These are phyloP conservation scores for Xerocomellus dryophilus DNA, from an alignment of 768 basidiomycete species.

Conservation along the genomic window DNA sequence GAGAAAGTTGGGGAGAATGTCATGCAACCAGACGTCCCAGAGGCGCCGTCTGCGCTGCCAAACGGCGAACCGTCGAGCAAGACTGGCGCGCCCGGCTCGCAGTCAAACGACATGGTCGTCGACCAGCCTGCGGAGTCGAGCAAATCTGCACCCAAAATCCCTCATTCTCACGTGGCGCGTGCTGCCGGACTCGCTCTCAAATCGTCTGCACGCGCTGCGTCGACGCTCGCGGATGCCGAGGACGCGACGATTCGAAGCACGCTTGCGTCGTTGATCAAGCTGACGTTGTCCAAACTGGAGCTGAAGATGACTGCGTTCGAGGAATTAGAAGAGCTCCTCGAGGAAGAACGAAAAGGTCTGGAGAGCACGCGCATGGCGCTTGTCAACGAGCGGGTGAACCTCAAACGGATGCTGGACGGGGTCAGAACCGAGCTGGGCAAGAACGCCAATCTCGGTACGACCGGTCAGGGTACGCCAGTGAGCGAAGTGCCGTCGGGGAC, in stretches of 20 bases:
- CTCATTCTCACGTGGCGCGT: constrained; percentile 73
- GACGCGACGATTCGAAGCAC: constrained; percentile 74
- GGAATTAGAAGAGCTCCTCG: constrained; percentile 86
- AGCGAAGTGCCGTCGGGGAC: constrained; percentile 49
- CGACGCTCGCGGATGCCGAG: constrained; percentile 76
- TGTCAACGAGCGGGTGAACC: constrained; percentile 69
- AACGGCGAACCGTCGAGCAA: constrained; percentile 19
- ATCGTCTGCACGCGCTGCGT: constrained; percentile 84
- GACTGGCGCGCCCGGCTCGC: constrained; percentile 13
- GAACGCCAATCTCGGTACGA: constrained; percentile 51
- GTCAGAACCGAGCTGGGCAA: constrained; percentile 63
- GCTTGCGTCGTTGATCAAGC: constrained; percentile 81
- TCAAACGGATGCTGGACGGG: constrained; percentile 70
- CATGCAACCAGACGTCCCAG: constrained; percentile 33
- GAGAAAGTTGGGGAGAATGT: constrained; percentile 41
- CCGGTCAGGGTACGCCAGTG: constrained; percentile 57
- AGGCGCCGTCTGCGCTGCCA: constrained; percentile 1
- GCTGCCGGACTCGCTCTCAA: constrained; percentile 86
- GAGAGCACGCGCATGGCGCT: constrained; percentile 81
- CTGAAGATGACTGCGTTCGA: constrained; percentile 95
- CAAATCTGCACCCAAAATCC: constrained; percentile 40
- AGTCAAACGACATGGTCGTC: constrained; percentile 45
- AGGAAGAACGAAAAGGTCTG: constrained; percentile 81
- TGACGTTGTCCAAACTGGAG: constrained; percentile 84
- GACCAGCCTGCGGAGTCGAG: constrained; percentile 35